phyloP scores from a whole-genome alignment of 2,329 filamentous ascomycete genomes.

The Apiospora phragmitis region DNA sequence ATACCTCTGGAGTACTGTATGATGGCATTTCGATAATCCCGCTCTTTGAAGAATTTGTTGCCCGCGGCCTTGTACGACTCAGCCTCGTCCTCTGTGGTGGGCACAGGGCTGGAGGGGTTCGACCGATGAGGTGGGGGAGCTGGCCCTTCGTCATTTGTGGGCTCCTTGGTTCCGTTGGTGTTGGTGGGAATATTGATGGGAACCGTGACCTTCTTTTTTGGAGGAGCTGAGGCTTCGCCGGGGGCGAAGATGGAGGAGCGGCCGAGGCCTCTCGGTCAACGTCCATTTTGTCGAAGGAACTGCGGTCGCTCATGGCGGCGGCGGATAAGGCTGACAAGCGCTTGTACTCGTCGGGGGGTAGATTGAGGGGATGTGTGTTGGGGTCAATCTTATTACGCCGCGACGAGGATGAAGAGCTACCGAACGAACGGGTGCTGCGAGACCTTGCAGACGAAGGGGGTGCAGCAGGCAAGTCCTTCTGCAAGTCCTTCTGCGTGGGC shows the following conservation, averaged over 20 bases:
- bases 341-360: constrained; percentile 85
- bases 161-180: constrained; percentile 40
- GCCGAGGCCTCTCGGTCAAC: constrained; percentile 66
- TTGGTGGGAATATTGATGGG: constrained; percentile 50
- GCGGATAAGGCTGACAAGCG: constrained; percentile 68
- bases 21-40: constrained; percentile 84
- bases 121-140: constrained; percentile 72
- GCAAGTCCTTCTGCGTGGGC: neutral
- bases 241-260: constrained; percentile 49
- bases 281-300: constrained; percentile 65
- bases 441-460: constrained; percentile 34
- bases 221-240: constrained; percentile 38
- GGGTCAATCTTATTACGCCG: constrained; percentile 60
- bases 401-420: constrained; percentile 47
- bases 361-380: constrained; percentile 84
- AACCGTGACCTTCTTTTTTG: constrained; percentile 45
- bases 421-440: constrained; percentile 45
- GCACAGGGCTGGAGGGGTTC: constrained; percentile 58
- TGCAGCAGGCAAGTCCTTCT: neutral
- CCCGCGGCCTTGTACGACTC: constrained; percentile 90
- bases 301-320: constrained; percentile 59
- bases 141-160: constrained; percentile 46
- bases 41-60: constrained; percentile 96
- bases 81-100: constrained; percentile 68
- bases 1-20: constrained; percentile 92